Conservation (phyloP, 2,329 filamentous ascomycete species). For the Pseudohalonectria lignicola region DNA sequence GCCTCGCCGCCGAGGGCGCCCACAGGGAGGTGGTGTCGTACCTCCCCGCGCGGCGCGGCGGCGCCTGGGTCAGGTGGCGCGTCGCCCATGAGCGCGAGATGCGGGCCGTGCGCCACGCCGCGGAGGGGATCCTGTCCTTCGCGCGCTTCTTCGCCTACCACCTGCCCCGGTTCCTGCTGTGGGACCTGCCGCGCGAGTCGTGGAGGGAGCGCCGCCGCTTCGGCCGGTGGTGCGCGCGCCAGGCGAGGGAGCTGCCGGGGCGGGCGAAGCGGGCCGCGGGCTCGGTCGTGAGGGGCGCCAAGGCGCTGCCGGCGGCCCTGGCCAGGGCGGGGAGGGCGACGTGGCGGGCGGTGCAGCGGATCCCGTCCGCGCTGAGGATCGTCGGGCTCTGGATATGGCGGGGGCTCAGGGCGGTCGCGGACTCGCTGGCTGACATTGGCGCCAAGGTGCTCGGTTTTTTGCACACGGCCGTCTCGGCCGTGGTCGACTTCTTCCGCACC, state of each 20-base stretch:
- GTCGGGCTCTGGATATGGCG: slow-evolving; percentile 18
- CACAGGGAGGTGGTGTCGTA: slow-evolving; percentile 31
- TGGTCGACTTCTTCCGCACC: slow-evolving; percentile 19
- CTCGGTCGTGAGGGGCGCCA: slow-evolving; percentile 8
- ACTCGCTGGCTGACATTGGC: slow-evolving; percentile 13
- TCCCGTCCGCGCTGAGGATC: slow-evolving; percentile 15
- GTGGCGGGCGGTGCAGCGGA: slow-evolving; percentile 10
- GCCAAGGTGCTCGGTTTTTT: slow-evolving; percentile 18
- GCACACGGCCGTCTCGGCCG: slow-evolving; percentile 22
- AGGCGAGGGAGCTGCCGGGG: slow-evolving; percentile 15
- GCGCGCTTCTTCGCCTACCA: slow-evolving; percentile 16
- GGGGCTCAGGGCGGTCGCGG: slow-evolving; percentile 14
- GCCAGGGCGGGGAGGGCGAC: slow-evolving; percentile 8
- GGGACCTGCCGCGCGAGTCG: slow-evolving; percentile 6
- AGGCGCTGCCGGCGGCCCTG: slow-evolving; percentile 12
- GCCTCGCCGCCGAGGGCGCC: slow-evolving; percentile 27
- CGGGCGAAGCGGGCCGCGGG: slow-evolving; percentile 11
- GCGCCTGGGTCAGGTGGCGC: slow-evolving; percentile 25
- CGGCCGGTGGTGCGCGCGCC: slow-evolving; percentile 17
- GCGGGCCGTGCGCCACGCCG: slow-evolving; percentile 12
- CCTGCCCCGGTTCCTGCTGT: slow-evolving; percentile 18
- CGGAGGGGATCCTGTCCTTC: slow-evolving; percentile 12
- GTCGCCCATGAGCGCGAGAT: slow-evolving; percentile 18
- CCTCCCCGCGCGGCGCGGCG: slow-evolving; percentile 25
- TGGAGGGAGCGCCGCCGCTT: slow-evolving; percentile 17